A percentile compares a stretch with the other conserved stretches of the same genome.
phyloP scores from a whole-genome alignment of 2,329 filamentous ascomycete species.

The Pseudonectria buxi region DNA sequence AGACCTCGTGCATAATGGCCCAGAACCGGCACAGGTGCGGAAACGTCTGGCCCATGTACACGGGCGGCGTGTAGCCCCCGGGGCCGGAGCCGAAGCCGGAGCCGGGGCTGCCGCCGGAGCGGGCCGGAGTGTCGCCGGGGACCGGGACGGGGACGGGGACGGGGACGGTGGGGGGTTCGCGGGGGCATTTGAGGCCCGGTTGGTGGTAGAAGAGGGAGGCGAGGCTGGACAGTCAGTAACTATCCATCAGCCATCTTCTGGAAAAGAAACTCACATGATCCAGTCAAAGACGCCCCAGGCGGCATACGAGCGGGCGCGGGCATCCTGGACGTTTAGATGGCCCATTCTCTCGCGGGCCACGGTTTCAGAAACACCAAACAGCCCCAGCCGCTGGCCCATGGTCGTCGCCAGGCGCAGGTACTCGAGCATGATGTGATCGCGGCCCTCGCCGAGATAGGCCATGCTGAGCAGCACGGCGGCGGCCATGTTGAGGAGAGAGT shows the following conservation, averaged over 20 bases:
- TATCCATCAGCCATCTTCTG: no score
- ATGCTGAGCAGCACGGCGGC: conserved; percentile 28
- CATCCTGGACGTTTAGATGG: neutral
- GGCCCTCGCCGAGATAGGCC: conserved; percentile 28
- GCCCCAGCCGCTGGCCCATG: conserved; percentile 24
- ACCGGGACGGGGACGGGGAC: conserved; percentile 17
- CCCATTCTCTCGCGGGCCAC: conserved; percentile 4
- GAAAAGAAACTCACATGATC: conserved; percentile 25
- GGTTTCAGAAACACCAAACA: conserved; percentile 19
- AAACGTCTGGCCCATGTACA: conserved; percentile 23
- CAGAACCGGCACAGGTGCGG: conserved; percentile 29
- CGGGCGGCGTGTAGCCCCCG: conserved; percentile 2
- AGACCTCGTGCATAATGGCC: conserved; percentile 30
- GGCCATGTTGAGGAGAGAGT: conserved; percentile 23
- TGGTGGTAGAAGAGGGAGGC: conserved; percentile 29
- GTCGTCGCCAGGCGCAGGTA: conserved; percentile 23
- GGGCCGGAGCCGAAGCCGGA: conserved; percentile 5
- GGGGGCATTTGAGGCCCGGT: conserved; percentile 20
- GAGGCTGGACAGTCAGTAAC: no score
- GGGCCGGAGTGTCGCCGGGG: conserved; percentile 8
- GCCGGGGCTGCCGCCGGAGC: conserved; percentile 1
- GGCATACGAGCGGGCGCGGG: conserved; percentile 13
- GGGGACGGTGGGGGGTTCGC: conserved; percentile 14
- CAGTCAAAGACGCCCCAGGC: conserved; percentile 32
- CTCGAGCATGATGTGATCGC: conserved; percentile 26